Evolutionary conservation across 139 green algal species (phyloP).

Genomic region (Microglena sp.): DNA sequence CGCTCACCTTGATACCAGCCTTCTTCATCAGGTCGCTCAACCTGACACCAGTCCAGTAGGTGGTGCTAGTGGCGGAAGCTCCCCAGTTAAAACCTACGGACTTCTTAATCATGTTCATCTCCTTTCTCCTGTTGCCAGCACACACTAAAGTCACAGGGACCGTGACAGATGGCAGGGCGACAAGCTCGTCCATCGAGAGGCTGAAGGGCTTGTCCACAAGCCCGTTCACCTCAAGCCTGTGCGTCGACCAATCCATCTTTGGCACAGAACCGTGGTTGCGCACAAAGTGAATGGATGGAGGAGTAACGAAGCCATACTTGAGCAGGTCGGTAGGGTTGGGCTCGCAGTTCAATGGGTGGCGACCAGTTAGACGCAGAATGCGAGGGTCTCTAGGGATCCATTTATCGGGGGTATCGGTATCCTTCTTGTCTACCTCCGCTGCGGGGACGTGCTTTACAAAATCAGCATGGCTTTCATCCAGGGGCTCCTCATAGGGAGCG

Average conservation of each 20-base stretch:
- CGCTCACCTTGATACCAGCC: constrained; percentile 38
- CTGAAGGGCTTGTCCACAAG: constrained; percentile 56
- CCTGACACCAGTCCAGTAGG: constrained; percentile 86
- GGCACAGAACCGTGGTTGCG: constrained; percentile 19
- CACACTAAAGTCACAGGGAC: constrained; percentile 78
- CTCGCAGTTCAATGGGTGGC: constrained; percentile 96
- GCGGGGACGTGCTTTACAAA: constrained; percentile 23
- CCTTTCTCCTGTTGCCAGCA: constrained; percentile 92
- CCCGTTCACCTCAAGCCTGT: constrained; percentile 69
- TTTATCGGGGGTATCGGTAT: constrained; percentile 59
- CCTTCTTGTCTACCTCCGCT: constrained; percentile 43
- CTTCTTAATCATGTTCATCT: constrained; percentile 99
- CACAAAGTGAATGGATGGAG: constrained; percentile 34
- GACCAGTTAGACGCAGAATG: constrained; percentile 82
- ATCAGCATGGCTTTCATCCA: constrained; percentile 6
- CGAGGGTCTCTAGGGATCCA: constrained; percentile 78
- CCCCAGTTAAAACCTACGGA: constrained; percentile 75
- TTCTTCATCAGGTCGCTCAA: constrained; percentile 72
- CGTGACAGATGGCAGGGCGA: constrained; percentile 56
- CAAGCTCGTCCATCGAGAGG: constrained; percentile 87
- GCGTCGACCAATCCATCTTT: constrained; percentile 30
- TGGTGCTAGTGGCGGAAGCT: constrained; percentile 51
- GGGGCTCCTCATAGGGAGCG: constrained; percentile 25
- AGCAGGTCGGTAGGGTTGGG: constrained; percentile 71
- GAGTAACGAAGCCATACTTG: constrained; percentile 70